Conservation (phyloP, 805 yeast genomes). For the Metschnikowia picachoensis region DNA sequence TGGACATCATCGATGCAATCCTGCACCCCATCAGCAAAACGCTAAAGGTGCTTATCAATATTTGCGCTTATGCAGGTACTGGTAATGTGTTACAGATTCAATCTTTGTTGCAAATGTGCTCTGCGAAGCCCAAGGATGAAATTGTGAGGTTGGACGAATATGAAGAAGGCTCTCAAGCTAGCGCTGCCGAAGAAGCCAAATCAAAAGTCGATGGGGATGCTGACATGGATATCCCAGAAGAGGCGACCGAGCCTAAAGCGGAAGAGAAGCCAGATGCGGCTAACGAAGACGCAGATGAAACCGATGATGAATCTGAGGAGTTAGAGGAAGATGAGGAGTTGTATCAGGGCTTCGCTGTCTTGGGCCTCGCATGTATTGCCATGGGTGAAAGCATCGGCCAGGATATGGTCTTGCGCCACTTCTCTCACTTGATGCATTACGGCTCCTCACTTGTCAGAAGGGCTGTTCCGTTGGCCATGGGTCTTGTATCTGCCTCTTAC, state of each 20-base stretch:
- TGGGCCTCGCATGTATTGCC: constrained; percentile 91
- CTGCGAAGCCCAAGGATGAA: constrained; percentile 51
- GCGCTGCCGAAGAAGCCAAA: constrained; percentile 16
- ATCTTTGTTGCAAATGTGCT: constrained; percentile 81
- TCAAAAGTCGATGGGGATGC: constrained; percentile 21
- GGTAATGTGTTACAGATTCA: constrained; percentile 96
- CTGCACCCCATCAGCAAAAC: constrained; percentile 92
- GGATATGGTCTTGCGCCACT: constrained; percentile 95
- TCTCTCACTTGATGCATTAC: constrained; percentile 96
- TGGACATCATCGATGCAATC: constrained; percentile 90
- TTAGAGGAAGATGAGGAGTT: constrained; percentile 49
- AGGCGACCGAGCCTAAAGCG: constrained; percentile 15
- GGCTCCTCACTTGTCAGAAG: constrained; percentile 88
- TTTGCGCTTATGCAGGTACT: constrained; percentile 95
- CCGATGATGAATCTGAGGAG: constrained; percentile 26
- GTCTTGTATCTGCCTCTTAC: constrained; percentile 84
- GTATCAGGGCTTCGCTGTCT: constrained; percentile 83
- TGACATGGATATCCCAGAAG: constrained; percentile 29
- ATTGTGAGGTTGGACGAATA: constrained; percentile 34
- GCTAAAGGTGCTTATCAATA: constrained; percentile 81
- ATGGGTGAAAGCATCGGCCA: constrained; percentile 98
- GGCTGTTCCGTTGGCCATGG: constrained; percentile 98
- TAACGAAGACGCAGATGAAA: constrained; percentile 24
- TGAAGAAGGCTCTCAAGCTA: constrained; percentile 33
- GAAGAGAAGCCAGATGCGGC: constrained; percentile 11